Evolutionary conservation across 768 basidiomycete genomes (phyloP), one percentile per base, ranked within the genome.

Genomic region (Phaffia australis): DNA sequence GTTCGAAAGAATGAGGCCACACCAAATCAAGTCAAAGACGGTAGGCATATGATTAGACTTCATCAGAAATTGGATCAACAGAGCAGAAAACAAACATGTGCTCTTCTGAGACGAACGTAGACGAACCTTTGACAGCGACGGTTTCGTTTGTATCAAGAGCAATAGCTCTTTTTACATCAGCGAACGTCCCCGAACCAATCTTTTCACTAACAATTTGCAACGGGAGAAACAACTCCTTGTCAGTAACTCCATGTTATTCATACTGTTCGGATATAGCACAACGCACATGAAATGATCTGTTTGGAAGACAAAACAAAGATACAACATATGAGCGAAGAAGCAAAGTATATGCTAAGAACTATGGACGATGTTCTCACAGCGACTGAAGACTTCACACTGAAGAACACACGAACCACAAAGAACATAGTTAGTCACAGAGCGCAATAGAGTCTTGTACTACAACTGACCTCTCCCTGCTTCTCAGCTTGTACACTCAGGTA

Each of bases 121-220:
- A 56, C 65, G 18, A 3, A 67, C 66, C 66, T 48, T 67, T 67
- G 55, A 67, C 58, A 19, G 66, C 66, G 23, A 67, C 60, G 15
- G 58, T 56, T 48, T 67, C 59, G 0, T 48, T 48, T 51, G 60
- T 52, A 9, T 62, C 66, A 25, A 62, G 32, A 29, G 46, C 51
- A 8, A 67, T 32, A 23, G 50, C 66, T 16, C 60, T 51, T 30
- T 56, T 55, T 18, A 67, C 66, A 21, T 67, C 59, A 14, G 66
- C 66, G 30, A 67, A 67, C 21, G 66, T 61, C n/a, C 66, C 66
- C 16, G 60, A 50, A 0, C 66, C 66, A 19, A 67, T 60, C 32
- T 47, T n/a, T 5, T 60, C 60, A 15, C 66, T 67, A 50, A 11
- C 35, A 42, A 42, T 5, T 42, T 4, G 11, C 35, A 42, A 5